Conservation (phyloP, 106 monocot species). For the Acorus calamus region DNA sequence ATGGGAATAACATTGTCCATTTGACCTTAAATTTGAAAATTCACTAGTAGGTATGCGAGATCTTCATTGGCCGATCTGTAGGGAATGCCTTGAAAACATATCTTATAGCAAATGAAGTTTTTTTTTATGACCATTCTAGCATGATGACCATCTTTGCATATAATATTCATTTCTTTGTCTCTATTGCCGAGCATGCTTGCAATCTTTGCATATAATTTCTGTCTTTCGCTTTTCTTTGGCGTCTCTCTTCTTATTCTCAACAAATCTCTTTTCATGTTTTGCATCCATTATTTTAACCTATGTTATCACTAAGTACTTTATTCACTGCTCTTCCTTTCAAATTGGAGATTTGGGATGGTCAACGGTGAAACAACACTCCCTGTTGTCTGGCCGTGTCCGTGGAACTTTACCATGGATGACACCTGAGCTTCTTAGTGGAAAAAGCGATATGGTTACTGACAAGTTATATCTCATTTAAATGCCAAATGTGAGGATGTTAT, state of each 20-base stretch:
- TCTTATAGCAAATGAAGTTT: not conserved
- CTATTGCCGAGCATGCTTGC: too few species aligned
- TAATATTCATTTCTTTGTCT: too few species aligned
- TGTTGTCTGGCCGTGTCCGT: constrained; percentile 91
- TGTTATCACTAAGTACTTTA: not conserved
- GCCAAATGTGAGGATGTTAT: not conserved
- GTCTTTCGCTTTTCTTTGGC: too few species aligned
- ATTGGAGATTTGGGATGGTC: constrained; percentile 95
- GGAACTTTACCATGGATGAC: constrained; percentile 99
- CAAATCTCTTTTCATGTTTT: too few species aligned
- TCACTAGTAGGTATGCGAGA: constrained; percentile 92
- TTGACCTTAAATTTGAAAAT: constrained; percentile 96
- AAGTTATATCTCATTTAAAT: constrained; percentile 34
- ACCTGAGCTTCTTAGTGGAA: constrained; percentile 84
- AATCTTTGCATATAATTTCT: too few species aligned
- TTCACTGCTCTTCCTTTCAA: constrained; percentile 12
- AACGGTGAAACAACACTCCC: constrained; percentile 82
- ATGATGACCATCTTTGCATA: too few species aligned
- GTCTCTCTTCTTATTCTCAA: too few species aligned
- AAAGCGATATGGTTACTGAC: too few species aligned
- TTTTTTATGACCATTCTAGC: not conserved
- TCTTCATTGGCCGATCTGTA: constrained; percentile 87
- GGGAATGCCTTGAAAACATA: constrained; percentile 17
- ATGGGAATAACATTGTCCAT: constrained; percentile 92
- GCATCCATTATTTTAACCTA: too few species aligned